A percentile compares a stretch with the other conserved stretches of the same genome.
These are phyloP conservation scores for Lipomyces lipofer DNA, from an alignment of 805 yeast species.

Conservation along the genomic window DNA sequence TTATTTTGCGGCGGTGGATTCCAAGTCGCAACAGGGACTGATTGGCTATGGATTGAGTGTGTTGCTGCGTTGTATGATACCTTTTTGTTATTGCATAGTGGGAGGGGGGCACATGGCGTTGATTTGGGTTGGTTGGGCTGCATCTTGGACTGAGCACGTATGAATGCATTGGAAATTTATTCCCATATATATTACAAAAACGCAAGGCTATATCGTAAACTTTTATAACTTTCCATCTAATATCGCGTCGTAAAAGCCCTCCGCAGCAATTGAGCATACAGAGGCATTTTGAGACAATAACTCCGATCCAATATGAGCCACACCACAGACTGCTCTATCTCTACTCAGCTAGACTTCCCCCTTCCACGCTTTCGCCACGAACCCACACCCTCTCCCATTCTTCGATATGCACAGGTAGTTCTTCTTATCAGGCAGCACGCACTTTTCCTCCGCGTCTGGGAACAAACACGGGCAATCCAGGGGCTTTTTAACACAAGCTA, in stretches of 20 bases:
- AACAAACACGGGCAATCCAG: slow-evolving; percentile 87
- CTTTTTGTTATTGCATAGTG: background rate
- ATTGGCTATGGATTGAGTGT: background rate
- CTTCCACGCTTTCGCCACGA: slow-evolving; percentile 72
- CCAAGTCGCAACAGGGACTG: slow-evolving; percentile 81
- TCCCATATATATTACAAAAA: too few species aligned
- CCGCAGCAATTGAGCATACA: background rate
- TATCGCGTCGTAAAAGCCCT: background rate
- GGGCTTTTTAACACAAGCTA: slow-evolving; percentile 68
- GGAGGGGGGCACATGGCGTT: too few species aligned
- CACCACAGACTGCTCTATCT: background rate
- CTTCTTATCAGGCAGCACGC: slow-evolving; percentile 66
- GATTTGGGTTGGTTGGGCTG: too few species aligned
- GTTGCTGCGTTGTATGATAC: background rate
- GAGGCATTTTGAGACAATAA: too few species aligned
- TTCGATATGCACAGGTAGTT: slow-evolving; percentile 78
- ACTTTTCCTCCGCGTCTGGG: slow-evolving; percentile 80
- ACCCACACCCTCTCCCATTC: slow-evolving; percentile 74
- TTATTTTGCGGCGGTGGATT: slow-evolving; percentile 77
- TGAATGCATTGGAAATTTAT: too few species aligned
- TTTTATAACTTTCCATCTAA: background rate
- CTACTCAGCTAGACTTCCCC: slow-evolving; percentile 47
- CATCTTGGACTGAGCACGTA: too few species aligned
- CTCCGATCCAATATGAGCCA: too few species aligned
- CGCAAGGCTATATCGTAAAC: too few species aligned